Evolutionary conservation across 352 stramenopile genomes (phyloP).

Genomic region (Globisporangium iwayamae): DNA sequence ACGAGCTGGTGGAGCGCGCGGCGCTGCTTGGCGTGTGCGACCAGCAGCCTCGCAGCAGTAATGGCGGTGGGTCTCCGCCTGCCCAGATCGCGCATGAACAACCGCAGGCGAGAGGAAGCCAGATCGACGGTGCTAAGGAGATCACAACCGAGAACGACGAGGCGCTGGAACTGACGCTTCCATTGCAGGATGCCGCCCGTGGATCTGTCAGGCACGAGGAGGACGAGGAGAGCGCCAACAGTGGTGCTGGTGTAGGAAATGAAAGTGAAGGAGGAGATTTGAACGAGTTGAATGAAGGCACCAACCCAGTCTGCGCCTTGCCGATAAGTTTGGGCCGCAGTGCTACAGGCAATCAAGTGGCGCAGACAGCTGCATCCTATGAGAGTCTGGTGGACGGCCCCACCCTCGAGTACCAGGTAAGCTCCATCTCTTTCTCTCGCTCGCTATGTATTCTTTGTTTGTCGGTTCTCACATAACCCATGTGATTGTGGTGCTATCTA

Average conservation of each 20-base stretch:
- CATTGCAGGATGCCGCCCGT: constrained; percentile 3
- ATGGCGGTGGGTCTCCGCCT: neutral
- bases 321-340: constrained; percentile 18
- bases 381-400: constrained; percentile 32
- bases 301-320: constrained; percentile 7
- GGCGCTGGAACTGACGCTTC: constrained; percentile 19
- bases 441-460: neutral
- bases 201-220: neutral
- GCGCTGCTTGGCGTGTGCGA: constrained; percentile 63
- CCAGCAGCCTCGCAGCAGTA: constrained; percentile 19
- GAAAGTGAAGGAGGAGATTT: neutral
- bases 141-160: constrained; percentile 5
- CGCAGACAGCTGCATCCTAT: neutral
- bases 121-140: neutral
- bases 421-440: neutral
- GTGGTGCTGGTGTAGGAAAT: neutral
- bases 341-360: constrained; percentile 7
- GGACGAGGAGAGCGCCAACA: neutral
- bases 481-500: neutral
- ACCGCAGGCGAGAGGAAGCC: constrained; percentile 21
- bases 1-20: constrained; percentile 69
- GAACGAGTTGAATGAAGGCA: neutral
- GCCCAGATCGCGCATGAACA: constrained; percentile 9
- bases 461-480: constrained; percentile 1
- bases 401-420: constrained; percentile 68